Base-by-base conservation (phyloP, 768 basidiomycete species). In the Boletus sp. region DNA sequence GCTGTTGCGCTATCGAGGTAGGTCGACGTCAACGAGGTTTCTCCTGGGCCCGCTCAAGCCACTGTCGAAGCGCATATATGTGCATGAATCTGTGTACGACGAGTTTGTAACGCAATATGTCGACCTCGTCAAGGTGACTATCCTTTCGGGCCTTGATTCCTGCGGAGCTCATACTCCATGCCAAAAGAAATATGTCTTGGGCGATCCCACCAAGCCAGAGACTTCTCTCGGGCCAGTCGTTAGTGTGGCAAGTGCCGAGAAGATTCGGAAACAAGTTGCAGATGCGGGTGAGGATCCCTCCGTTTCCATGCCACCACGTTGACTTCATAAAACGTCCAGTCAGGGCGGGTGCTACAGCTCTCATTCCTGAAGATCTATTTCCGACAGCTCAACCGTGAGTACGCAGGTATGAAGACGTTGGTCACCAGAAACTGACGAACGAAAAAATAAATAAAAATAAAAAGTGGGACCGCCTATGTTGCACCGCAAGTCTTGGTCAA, bases 171-270 rank as follows among this genome's bases (percentile, higher is more conserved):
- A 59, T 17, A 5, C 20, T 32, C 11, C 8, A 12, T 18, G 0
- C 7, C 24, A 8, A 52, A 64, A 93, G 92, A 76, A 73, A 56
- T 97, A 94, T 74, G 85, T 83, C 59, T 84, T 99, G 14, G 94
- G 91, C 3, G 92, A 98, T 66, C 96, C 97, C 0, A 89, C 86
- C 0, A 71, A 80, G 36, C 71, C 80, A 10, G 80, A 83, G 12
- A 92, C 87, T 1, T 93, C 87, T 44, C 80, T 99, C 14, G 97
- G 97, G 0, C 97, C 97, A 1, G 97, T 99, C 11, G 86, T 98
- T 62, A 94, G 90, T 59, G 71, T 94, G 7, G 87, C 89, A 3
- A 92, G 90, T 60, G 96, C 97, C 0, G 79, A 85, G 55, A 79
- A 83, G 57, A 97, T 98, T 57, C 80, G 89, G 35, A 91, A 89